Conservation (phyloP, 1,284 basidiomycete species). For the Cryptococcus sp. region DNA sequence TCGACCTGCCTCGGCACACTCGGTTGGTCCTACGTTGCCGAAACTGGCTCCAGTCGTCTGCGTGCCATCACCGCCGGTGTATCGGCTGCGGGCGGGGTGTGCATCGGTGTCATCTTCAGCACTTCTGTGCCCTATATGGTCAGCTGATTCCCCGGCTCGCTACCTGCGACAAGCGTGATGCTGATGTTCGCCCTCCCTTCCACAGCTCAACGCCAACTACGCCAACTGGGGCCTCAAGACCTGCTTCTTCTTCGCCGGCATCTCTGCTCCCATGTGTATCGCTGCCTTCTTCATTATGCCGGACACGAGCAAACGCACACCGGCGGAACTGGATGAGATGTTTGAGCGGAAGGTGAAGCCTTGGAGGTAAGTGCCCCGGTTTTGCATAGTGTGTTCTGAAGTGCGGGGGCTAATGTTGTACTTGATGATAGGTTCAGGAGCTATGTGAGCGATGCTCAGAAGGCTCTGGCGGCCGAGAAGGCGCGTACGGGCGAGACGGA, state of each 20-base stretch:
- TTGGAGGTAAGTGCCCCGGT: slow-evolving; percentile 8
- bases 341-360: slow-evolving; percentile 20
- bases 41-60: slow-evolving; percentile 13
- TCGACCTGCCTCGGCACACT: slow-evolving; percentile 12
- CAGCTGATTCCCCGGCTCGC: background rate
- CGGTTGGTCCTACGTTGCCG: slow-evolving; percentile 16
- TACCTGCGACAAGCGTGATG: too few species aligned
- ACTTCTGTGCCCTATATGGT: slow-evolving; percentile 22
- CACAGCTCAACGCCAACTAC: slow-evolving; percentile 13
- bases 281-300: slow-evolving; percentile 21
- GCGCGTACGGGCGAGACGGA: slow-evolving; percentile 44
- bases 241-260: slow-evolving; percentile 22
- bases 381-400: too few species aligned
- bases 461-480: slow-evolving; percentile 13
- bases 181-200: background rate
- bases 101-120: slow-evolving; percentile 19
- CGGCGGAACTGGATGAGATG: slow-evolving; percentile 24
- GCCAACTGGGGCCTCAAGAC: slow-evolving; percentile 26
- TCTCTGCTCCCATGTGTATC: slow-evolving; percentile 10
- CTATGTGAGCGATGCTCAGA: slow-evolving; percentile 19
- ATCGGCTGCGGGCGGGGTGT: slow-evolving; percentile 13
- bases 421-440: slow-evolving; percentile 9
- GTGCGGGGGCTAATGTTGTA: background rate
- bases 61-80: slow-evolving; percentile 22
- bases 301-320: slow-evolving; percentile 12